Conservation (phyloP, 257 asterid species). For the Catharanthus roseus region DNA sequence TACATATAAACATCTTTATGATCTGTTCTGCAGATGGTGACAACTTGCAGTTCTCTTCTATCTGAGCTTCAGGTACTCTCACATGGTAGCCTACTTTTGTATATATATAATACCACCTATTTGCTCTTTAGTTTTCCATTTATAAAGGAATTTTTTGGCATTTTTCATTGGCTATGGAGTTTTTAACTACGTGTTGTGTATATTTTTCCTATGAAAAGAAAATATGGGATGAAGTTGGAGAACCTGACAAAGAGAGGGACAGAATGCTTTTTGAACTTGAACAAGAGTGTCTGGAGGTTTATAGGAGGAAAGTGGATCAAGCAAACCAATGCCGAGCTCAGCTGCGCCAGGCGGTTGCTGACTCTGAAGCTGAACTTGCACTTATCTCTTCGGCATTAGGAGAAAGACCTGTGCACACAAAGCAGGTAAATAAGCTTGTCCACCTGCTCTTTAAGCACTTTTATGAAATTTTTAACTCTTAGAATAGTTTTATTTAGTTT, state of each 20-base stretch:
- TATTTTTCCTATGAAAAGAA: constrained; percentile 43
- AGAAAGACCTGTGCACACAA: constrained; percentile 40
- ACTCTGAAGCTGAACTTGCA: constrained; percentile 74
- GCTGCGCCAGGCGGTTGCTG: constrained; percentile 66
- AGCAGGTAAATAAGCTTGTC: constrained; percentile 37
- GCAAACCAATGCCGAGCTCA: constrained; percentile 62
- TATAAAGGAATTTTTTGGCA: background rate
- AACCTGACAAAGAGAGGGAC: constrained; percentile 65
- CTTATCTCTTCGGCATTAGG: constrained; percentile 60
- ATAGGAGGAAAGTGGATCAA: constrained; percentile 81
- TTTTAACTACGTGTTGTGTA: background rate
- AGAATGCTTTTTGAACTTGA: constrained; percentile 75
- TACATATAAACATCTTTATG: background rate
- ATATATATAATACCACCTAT: background rate
- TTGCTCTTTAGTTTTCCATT: background rate
- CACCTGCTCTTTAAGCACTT: background rate
- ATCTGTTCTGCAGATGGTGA: constrained; percentile 39
- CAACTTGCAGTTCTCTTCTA: constrained; percentile 63
- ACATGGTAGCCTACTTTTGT: background rate
- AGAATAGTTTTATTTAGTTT: background rate
- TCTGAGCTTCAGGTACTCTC: constrained; percentile 71
- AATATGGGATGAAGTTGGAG: constrained; percentile 95
- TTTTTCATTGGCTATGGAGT: background rate
- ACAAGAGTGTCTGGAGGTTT: constrained; percentile 73
- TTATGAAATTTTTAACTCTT: background rate